Evolutionary conservation across 768 basidiomycete genomes (phyloP).

Genomic region (Auriculariales sp.): DNA sequence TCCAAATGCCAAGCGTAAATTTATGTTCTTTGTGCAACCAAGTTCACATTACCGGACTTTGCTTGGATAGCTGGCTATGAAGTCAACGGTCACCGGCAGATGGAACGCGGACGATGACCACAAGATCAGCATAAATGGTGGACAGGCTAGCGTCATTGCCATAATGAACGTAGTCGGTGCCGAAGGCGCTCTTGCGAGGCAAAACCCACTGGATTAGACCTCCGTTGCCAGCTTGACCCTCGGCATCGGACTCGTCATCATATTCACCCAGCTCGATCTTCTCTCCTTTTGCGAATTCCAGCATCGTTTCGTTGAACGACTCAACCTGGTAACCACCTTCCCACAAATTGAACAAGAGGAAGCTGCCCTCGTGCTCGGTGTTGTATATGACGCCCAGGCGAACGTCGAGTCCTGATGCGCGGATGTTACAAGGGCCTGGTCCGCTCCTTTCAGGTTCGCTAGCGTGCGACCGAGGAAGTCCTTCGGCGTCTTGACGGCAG

Average conservation of each 20-base stretch:
- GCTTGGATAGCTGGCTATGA: no score
- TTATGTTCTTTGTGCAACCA: no score
- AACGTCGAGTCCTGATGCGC: background rate
- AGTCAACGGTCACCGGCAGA: background rate
- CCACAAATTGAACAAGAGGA: background rate
- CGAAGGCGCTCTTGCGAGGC: no score
- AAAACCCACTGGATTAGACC: no score
- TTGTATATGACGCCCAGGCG: background rate
- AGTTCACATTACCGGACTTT: no score
- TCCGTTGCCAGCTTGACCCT: no score
- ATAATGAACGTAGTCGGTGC: background rate
- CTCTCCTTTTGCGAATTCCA: background rate
- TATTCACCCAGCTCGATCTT: no score
- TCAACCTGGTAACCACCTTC: background rate
- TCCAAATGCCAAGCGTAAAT: no score
- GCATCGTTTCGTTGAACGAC: background rate
- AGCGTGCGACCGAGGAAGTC: background rate
- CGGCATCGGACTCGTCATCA: no score
- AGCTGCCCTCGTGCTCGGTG: background rate
- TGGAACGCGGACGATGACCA: background rate
- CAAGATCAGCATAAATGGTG: background rate
- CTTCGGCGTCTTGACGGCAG: background rate
- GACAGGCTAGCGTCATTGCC: background rate
- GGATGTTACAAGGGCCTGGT: background rate
- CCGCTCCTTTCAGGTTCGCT: background rate